These are phyloP conservation scores for Fonsecaea nubica DNA, from an alignment of 2,329 filamentous ascomycete species.

Conservation along the genomic window DNA sequence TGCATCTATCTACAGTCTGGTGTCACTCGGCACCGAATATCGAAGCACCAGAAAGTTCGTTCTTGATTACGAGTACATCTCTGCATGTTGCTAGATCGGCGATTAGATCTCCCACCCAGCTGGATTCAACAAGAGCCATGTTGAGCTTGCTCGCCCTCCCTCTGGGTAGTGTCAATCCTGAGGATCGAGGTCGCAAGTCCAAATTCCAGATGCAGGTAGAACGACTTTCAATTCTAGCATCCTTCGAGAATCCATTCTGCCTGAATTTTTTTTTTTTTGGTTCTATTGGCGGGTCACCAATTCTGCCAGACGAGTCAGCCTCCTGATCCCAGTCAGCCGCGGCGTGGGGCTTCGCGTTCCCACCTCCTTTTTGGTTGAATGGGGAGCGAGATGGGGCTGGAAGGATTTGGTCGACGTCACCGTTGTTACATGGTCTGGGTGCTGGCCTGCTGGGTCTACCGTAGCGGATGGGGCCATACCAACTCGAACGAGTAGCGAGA, in stretches of 20 bases:
- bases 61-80: background rate
- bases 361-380: background rate
- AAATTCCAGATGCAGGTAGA: no score
- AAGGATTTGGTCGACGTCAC: background rate
- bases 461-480: background rate
- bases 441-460: background rate
- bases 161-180: no score
- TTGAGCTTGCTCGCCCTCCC: no score
- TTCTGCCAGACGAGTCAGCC: background rate
- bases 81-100: background rate
- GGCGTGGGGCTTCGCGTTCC: background rate
- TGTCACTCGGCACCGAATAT: background rate
- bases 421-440: background rate
- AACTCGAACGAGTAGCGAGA: background rate
- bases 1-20: background rate
- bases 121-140: background rate
- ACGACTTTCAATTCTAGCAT: no score
- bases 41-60: background rate
- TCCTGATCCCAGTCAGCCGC: background rate
- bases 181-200: no score
- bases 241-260: no score
- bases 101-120: background rate
- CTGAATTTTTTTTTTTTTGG: background rate
- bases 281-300: background rate
- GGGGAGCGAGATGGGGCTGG: background rate